Evolutionary conservation across 495 filamentous ascomycete genomes (phyloP).

Genomic region (Ramalina peruviana): DNA sequence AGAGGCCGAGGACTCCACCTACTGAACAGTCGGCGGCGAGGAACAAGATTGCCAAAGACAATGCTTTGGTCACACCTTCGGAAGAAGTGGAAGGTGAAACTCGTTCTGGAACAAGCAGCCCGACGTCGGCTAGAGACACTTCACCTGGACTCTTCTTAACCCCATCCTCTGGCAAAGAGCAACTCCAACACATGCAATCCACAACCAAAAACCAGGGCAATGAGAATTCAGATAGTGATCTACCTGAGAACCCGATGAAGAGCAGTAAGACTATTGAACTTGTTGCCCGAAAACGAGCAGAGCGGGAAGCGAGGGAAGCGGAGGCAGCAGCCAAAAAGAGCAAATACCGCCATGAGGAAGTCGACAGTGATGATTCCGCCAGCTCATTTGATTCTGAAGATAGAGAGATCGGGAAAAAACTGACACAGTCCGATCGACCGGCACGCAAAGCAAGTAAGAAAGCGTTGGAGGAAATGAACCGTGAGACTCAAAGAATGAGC

Average conservation of each 20-base stretch:
- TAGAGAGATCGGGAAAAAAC: constrained; percentile 39
- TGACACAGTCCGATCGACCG: constrained; percentile 53
- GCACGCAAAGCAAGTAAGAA: constrained; percentile 87
- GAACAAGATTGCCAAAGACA: neutral
- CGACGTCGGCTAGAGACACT: neutral
- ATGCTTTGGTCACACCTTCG: neutral
- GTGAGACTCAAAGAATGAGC: constrained; percentile 82
- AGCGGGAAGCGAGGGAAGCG: constrained; percentile 51
- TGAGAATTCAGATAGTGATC: constrained; percentile 26
- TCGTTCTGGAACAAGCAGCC: neutral
- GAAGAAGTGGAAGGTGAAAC: too few relatives aligned
- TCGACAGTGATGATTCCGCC: constrained; percentile 8
- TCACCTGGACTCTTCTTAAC: constrained; percentile 30
- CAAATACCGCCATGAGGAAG: constrained; percentile 20
- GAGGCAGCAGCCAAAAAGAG: constrained; percentile 40
- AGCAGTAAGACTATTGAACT: constrained; percentile 53
- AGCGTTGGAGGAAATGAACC: constrained; percentile 85
- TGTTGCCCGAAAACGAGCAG: constrained; percentile 53
- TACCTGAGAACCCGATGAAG: constrained; percentile 31
- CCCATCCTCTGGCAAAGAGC: constrained; percentile 8
- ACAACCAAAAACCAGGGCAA: constrained; percentile 4
- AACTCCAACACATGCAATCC: too few relatives aligned
- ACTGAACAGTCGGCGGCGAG: too few relatives aligned
- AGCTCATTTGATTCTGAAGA: constrained; percentile 31
- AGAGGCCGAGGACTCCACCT: neutral